Conservation (phyloP, 345 rosid species). For the Rhizophora apiculata region DNA sequence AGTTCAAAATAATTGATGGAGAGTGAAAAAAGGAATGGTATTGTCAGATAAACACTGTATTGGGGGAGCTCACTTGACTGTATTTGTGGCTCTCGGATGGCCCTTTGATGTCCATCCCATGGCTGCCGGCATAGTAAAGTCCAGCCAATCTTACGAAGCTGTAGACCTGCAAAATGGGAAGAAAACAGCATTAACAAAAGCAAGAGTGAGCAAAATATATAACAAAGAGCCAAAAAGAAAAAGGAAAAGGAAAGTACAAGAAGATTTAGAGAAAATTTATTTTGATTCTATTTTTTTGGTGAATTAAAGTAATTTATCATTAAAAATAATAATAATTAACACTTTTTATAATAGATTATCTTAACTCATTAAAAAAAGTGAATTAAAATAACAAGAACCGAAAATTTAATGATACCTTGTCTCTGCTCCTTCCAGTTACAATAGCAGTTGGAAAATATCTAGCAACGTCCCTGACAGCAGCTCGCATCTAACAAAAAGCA, state of each 20-base stretch:
- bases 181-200: background rate
- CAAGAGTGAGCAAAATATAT: background rate
- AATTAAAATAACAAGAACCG: background rate
- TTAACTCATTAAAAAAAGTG: too few species aligned
- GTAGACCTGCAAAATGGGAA: constrained; percentile 48
- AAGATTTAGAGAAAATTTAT: too few species aligned
- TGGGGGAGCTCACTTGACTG: constrained; percentile 40
- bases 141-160: constrained; percentile 76
- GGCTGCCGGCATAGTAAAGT: constrained; percentile 96
- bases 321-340: too few species aligned
- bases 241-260: background rate
- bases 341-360: too few species aligned
- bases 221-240: background rate
- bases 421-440: constrained; percentile 88
- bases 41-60: background rate
- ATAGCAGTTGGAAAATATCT: constrained; percentile 83
- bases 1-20: too few species aligned
- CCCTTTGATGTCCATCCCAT: constrained; percentile 99
- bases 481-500: constrained; percentile 62
- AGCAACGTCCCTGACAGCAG: constrained; percentile 58
- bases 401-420: constrained; percentile 56
- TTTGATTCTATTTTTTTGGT: too few species aligned
- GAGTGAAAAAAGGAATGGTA: too few species aligned
- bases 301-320: too few species aligned
- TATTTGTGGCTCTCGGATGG: constrained; percentile 55